A percentile compares a stretch with the other conserved stretches of the same genome.
These are phyloP conservation scores for Tolypocladium pustulatum DNA, from an alignment of 2,329 filamentous ascomycete genomes.

Conservation along the genomic window DNA sequence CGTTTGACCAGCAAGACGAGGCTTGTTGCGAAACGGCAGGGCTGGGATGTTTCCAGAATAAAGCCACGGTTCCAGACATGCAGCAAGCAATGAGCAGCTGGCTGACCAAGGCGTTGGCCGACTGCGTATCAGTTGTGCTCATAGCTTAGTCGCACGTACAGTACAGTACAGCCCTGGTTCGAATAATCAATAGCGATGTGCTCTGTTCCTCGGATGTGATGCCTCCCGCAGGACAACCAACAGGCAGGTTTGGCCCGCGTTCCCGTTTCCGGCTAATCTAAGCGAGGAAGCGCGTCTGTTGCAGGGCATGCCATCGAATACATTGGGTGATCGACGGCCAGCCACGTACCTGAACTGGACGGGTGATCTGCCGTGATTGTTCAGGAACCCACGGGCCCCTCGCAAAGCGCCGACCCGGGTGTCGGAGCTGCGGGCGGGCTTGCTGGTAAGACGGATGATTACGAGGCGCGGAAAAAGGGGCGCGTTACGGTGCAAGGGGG, in stretches of 20 bases:
- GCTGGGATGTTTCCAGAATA: not conserved
- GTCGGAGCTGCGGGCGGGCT: too few relatives aligned
- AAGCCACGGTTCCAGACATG: too few relatives aligned
- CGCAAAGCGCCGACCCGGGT: not conserved
- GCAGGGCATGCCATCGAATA: not conserved
- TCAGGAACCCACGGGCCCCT: not conserved
- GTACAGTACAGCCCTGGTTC: too few relatives aligned
- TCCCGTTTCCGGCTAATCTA: not conserved
- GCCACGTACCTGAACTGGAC: not conserved
- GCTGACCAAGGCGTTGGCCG: not conserved
- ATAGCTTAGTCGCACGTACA: too few relatives aligned
- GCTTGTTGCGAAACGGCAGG: not conserved
- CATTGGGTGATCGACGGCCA: not conserved
- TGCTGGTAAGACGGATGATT: not conserved
- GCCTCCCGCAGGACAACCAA: not conserved
- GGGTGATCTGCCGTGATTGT: not conserved
- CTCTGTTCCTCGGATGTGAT: not conserved
- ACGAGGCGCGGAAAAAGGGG: not conserved
- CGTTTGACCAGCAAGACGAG: not conserved
- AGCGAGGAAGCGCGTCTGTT: not conserved
- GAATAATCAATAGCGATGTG: not conserved
- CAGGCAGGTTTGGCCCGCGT: not conserved
- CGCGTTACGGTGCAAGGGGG: not conserved
- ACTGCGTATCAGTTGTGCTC: not conserved
- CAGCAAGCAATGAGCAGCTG: not conserved